These are phyloP conservation scores for Fusarium hostae DNA, from an alignment of 2,329 filamentous ascomycete genomes.

Conservation along the genomic window DNA sequence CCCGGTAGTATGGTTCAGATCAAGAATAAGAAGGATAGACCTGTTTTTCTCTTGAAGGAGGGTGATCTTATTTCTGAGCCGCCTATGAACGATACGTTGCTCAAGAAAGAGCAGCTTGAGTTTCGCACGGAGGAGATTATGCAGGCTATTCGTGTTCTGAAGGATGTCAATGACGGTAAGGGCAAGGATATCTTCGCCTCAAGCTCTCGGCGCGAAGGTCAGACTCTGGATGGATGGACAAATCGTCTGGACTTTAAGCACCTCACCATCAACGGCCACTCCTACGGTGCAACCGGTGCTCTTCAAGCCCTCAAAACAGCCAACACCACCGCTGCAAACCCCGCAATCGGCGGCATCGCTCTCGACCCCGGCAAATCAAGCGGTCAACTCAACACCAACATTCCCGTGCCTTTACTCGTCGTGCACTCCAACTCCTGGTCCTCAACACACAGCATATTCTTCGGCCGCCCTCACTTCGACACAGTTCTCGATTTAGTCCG, in stretches of 20 bases:
- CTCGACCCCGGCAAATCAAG: constrained; percentile 74
- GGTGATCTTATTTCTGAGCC: constrained; percentile 48
- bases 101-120: constrained; percentile 60
- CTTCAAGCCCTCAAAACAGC: constrained; percentile 67
- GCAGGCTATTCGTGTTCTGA: constrained; percentile 56
- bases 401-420: constrained; percentile 68
- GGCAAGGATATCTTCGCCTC: constrained; percentile 48
- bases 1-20: constrained; percentile 56
- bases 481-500: constrained; percentile 67
- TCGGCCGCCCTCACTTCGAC: constrained; percentile 72
- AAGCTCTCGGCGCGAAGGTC: constrained; percentile 62
- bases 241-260: constrained; percentile 63
- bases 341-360: constrained; percentile 66
- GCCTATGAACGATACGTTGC: constrained; percentile 49
- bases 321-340: constrained; percentile 41
- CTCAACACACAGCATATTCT: constrained; percentile 65
- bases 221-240: constrained; percentile 60
- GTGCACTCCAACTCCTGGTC: constrained; percentile 75
- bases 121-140: constrained; percentile 64
- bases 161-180: constrained; percentile 53
- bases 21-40: constrained; percentile 45
- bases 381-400: constrained; percentile 69
- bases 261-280: constrained; percentile 70
- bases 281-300: constrained; percentile 73
- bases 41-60: constrained; percentile 50